These are phyloP conservation scores for Inonotus obliquus DNA, from an alignment of 1,284 basidiomycete species.

Conservation along the genomic window DNA sequence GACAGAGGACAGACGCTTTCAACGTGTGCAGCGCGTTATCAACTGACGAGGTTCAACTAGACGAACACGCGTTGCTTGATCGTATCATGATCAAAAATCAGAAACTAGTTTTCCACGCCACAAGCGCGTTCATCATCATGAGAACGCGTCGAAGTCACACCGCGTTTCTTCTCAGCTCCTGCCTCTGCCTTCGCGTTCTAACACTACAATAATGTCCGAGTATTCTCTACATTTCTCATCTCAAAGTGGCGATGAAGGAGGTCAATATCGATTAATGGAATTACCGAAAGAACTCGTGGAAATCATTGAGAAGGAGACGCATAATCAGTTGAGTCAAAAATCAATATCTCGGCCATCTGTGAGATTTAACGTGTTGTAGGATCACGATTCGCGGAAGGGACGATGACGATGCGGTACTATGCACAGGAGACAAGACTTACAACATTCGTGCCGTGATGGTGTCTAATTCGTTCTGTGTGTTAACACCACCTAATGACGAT, in stretches of 20 bases:
- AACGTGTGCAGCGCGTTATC: neutral
- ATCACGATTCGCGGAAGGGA: constrained; percentile 76
- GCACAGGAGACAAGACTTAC: constrained; percentile 77
- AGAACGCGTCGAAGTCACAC: neutral
- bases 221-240: constrained; percentile 9
- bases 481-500: constrained; percentile 46
- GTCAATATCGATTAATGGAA: constrained; percentile 15
- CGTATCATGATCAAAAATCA: neutral
- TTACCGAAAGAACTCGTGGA: constrained; percentile 15
- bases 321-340: constrained; percentile 5
- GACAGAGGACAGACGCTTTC: neutral
- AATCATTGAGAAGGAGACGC: constrained; percentile 2
- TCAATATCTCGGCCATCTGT: neutral
- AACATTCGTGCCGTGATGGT: constrained; percentile 74
- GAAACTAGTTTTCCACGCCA: constrained; percentile 4
- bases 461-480: constrained; percentile 80
- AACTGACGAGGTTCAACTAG: neutral
- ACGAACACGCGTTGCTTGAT: neutral
- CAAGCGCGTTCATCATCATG: constrained; percentile 1
- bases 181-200: neutral
- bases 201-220: neutral
- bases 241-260: neutral
- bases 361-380: constrained; percentile 33
- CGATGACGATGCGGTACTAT: constrained; percentile 84
- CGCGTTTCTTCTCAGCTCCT: too few species aligned